Conservation (phyloP, 176 grass and related monocot species). For the Eleusine indica region DNA sequence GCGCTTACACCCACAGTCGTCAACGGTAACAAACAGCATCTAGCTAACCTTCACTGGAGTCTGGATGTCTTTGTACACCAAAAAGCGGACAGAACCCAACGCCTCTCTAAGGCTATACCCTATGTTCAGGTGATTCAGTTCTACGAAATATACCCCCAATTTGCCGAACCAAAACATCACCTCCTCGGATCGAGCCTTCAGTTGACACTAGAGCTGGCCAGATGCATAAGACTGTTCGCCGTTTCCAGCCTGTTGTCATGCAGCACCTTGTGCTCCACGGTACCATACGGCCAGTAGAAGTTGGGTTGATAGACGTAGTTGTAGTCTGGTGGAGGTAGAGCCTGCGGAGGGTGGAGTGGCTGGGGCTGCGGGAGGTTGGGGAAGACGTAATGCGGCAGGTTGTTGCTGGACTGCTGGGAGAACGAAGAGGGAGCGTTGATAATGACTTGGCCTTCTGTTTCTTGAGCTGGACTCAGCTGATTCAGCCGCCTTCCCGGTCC, state of each 20-base stretch:
- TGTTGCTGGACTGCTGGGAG: slow-evolving; percentile 42
- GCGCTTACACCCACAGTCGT: slow-evolving; percentile 2
- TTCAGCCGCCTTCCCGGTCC: slow-evolving; percentile 40
- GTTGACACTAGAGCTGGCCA: slow-evolving; percentile 38
- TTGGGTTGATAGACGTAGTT: slow-evolving; percentile 40
- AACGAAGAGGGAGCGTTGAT: slow-evolving; percentile 1
- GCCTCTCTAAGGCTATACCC: slow-evolving; percentile 18
- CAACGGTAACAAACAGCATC: slow-evolving; percentile 12
- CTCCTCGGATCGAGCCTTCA: not conserved
- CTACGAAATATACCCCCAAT: slow-evolving; percentile 43
- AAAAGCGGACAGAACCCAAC: slow-evolving; percentile 30
- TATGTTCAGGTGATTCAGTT: slow-evolving; percentile 49
- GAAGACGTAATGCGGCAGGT: slow-evolving; percentile 36
- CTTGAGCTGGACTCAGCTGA: slow-evolving; percentile 20
- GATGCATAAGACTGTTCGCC: slow-evolving; percentile 47
- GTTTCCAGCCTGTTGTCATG: slow-evolving; percentile 44
- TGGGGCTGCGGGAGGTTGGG: slow-evolving; percentile 53
- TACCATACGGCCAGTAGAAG: slow-evolving; percentile 41
- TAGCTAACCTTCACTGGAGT: slow-evolving; percentile 36
- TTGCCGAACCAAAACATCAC: slow-evolving; percentile 31
- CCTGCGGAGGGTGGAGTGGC: slow-evolving; percentile 23
- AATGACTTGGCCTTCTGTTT: slow-evolving; percentile 29
- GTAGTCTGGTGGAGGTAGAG: slow-evolving; percentile 34
- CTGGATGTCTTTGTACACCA: slow-evolving; percentile 32
- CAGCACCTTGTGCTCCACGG: slow-evolving; percentile 53